phyloP scores from a whole-genome alignment of 2,329 filamentous ascomycete genomes.

The Plenodomus lindquistii region DNA sequence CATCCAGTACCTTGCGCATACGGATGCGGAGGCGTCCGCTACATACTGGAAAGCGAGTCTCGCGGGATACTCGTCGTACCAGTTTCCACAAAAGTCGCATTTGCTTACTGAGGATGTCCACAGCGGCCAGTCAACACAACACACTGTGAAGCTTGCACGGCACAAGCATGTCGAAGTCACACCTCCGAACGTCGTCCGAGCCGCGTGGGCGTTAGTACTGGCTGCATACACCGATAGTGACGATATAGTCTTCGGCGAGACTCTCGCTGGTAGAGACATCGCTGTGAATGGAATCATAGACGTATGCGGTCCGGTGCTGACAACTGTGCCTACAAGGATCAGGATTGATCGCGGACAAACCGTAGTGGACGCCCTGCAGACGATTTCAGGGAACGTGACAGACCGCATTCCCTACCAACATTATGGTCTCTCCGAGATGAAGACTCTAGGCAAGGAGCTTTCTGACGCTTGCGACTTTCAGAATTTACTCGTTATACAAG shows the following conservation, averaged over 20 bases:
- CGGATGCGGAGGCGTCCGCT: conserved; percentile 21
- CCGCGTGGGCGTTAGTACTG: conserved; percentile 33
- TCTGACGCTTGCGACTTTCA: conserved; percentile 61
- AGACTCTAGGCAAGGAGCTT: conserved; percentile 54
- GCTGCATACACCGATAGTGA: conserved; percentile 19
- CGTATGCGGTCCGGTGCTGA: conserved; percentile 44
- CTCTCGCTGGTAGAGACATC: conserved; percentile 42
- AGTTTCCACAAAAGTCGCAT: conserved; percentile 39
- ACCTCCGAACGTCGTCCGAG: conserved; percentile 22
- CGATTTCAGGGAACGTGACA: conserved; percentile 21
- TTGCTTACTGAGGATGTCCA: conserved; percentile 21
- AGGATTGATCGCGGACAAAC: conserved; percentile 27
- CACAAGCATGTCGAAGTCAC: conserved; percentile 37
- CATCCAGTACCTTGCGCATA: conserved; percentile 36
- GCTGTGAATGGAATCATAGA: conserved; percentile 38
- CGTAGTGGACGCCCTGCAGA: conserved; percentile 28
- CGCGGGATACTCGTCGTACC: conserved; percentile 23
- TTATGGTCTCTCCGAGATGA: conserved; percentile 44
- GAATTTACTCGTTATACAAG: conserved; percentile 60
- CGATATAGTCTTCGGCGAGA: conserved; percentile 33
- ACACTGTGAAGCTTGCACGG: conserved; percentile 25
- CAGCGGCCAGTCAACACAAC: conserved; percentile 27
- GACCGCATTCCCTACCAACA: conserved; percentile 45
- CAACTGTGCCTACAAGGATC: conserved; percentile 45
- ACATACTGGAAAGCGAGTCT: conserved; percentile 43